phyloP scores from a whole-genome alignment of 257 asterid genomes.

The Solanum ossicruentum region DNA sequence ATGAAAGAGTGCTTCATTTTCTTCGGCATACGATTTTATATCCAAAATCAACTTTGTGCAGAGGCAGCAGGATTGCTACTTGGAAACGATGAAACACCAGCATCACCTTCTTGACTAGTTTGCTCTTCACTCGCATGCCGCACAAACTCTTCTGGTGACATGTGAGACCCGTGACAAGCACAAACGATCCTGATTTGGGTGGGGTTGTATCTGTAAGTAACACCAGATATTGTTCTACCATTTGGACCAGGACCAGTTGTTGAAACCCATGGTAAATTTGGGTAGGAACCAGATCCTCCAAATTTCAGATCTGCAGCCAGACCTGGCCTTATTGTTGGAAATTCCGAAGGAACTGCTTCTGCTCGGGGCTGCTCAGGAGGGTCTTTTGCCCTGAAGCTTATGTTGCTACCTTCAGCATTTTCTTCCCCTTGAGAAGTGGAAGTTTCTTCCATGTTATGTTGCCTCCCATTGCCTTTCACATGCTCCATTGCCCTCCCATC shows the following conservation, averaged over 20 bases:
- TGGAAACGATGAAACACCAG: constrained; percentile 41
- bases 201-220: constrained; percentile 74
- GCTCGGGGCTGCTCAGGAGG: constrained; percentile 36
- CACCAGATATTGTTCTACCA: constrained; percentile 90
- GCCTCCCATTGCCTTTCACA: constrained; percentile 43
- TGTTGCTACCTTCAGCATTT: constrained; percentile 27
- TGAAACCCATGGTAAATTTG: constrained; percentile 95
- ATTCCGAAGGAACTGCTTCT: constrained; percentile 56
- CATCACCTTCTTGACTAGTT: constrained; percentile 18
- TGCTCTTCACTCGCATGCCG: constrained; percentile 71
- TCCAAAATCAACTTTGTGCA: constrained; percentile 47
- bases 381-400: constrained; percentile 29
- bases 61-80: constrained; percentile 67
- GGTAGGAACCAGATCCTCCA: constrained; percentile 84
- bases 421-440: constrained; percentile 41
- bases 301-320: constrained; percentile 77
- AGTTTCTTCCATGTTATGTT: constrained; percentile 47
- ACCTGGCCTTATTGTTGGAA: constrained; percentile 80
- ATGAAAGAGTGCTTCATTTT: not conserved
- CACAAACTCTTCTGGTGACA: constrained; percentile 85
- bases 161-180: constrained; percentile 91
- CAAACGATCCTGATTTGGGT: constrained; percentile 85
- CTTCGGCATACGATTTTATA: not conserved
- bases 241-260: constrained; percentile 71
- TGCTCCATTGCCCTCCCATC: constrained; percentile 47